Evolutionary conservation across 2,329 filamentous ascomycete species (phyloP).

Genomic region (Colletotrichum filicis): DNA sequence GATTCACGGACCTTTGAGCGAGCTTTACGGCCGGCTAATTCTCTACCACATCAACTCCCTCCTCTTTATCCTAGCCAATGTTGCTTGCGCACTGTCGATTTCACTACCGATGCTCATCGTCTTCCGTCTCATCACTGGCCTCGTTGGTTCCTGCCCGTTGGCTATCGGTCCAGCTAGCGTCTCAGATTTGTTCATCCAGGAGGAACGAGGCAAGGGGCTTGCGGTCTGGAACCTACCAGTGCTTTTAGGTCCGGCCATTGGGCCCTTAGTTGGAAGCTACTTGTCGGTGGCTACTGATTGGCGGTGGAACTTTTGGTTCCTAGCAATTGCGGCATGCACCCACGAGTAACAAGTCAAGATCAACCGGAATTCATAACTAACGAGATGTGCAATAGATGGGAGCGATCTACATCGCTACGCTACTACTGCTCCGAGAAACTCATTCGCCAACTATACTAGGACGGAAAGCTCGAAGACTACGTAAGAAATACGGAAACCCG

Average conservation of each 20-base stretch:
- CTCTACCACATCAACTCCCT: constrained; percentile 56
- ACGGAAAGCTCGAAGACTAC: constrained; percentile 43
- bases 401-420: too few relatives aligned
- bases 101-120: constrained; percentile 53
- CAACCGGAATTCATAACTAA: too few relatives aligned
- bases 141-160: constrained; percentile 62
- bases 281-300: constrained; percentile 70
- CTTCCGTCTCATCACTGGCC: constrained; percentile 63
- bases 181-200: constrained; percentile 44
- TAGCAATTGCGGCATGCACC: constrained; percentile 62
- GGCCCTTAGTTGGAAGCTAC: constrained; percentile 64
- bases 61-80: constrained; percentile 49
- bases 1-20: constrained; percentile 59
- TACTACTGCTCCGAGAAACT: too few relatives aligned
- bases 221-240: constrained; percentile 68
- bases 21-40: constrained; percentile 57
- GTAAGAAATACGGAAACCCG: constrained; percentile 46
- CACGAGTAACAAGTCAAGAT: constrained; percentile 38
- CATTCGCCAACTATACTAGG: constrained; percentile 32
- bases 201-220: constrained; percentile 55
- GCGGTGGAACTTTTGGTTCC: constrained; percentile 71
- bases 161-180: constrained; percentile 65
- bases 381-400: too few relatives aligned
- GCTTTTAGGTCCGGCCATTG: constrained; percentile 48
- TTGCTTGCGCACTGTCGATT: constrained; percentile 51